phyloP scores from a whole-genome alignment of 345 rosid species.

The Citrus maxima region DNA sequence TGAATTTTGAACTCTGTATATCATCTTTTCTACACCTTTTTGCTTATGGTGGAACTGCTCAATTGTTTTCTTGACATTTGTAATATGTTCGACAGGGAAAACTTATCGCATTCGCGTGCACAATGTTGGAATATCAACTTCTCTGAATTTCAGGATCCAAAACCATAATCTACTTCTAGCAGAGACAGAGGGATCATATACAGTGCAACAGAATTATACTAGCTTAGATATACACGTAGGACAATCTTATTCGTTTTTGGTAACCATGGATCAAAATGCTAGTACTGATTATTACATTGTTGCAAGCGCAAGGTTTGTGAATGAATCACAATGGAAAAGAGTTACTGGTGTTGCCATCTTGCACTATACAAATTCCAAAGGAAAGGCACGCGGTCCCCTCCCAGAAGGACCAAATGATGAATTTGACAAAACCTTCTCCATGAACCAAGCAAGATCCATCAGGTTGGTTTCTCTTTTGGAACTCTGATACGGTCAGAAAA shows the following conservation, averaged over 20 bases:
- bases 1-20: background rate
- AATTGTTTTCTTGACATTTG: conserved; percentile 1
- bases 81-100: conserved; percentile 51
- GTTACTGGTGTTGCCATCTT: conserved; percentile 96
- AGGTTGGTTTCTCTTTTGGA: conserved; percentile 46
- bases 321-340: conserved; percentile 81
- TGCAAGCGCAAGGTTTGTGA: conserved; percentile 91
- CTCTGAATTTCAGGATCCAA: conserved; percentile 96
- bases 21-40: background rate
- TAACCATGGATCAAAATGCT: conserved; percentile 96
- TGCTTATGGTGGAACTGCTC: conserved; percentile 1
- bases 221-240: conserved; percentile 98
- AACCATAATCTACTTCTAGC: conserved; percentile 85
- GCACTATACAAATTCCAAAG: conserved; percentile 90
- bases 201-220: conserved; percentile 96
- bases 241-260: conserved; percentile 84
- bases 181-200: conserved; percentile 92
- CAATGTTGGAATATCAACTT: conserved; percentile 90
- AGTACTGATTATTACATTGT: conserved; percentile 97
- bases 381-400: conserved; percentile 83
- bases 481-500: background rate
- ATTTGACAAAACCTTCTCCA: conserved; percentile 88
- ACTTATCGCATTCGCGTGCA: conserved; percentile 89
- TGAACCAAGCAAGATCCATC: conserved; percentile 99
- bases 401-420: conserved; percentile 82